Evolutionary conservation across 1,284 basidiomycete genomes (phyloP).

Genomic region (Clitocybe nebularis): DNA sequence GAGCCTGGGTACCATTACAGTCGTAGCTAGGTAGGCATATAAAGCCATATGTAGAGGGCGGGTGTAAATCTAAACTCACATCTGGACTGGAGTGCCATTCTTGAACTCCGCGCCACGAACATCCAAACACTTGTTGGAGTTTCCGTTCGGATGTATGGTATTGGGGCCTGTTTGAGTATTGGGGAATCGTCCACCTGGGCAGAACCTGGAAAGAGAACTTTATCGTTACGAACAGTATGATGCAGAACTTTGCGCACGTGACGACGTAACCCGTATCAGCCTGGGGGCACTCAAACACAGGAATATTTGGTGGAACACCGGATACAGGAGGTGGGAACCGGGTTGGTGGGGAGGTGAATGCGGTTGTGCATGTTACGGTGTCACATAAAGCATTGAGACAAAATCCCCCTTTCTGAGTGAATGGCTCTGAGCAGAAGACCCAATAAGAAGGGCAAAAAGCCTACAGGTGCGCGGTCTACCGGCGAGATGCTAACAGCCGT

Average conservation of each 20-base stretch:
- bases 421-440: neutral
- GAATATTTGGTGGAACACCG: neutral
- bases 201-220: slow-evolving; percentile 7
- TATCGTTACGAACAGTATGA: neutral
- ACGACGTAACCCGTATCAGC: slow-evolving; percentile 18
- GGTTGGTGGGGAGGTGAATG: slow-evolving; percentile 12
- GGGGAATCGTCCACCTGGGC: slow-evolving; percentile 11
- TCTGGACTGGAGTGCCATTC: slow-evolving; percentile 26
- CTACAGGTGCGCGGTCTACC: slow-evolving; percentile 15
- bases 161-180: neutral
- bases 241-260: slow-evolving; percentile 16
- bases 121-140: slow-evolving; percentile 25
- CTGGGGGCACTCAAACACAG: slow-evolving; percentile 13
- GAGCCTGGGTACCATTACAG: slow-evolving; percentile 28
- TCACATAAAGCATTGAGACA: slow-evolving; percentile 12
- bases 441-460: neutral
- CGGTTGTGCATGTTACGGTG: slow-evolving; percentile 7
- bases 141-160: slow-evolving; percentile 20
- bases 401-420: slow-evolving; percentile 8
- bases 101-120: slow-evolving; percentile 21
- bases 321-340: slow-evolving; percentile 12
- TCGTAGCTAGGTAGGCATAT: slow-evolving; percentile 20
- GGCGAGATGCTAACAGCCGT: slow-evolving; percentile 24
- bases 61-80: slow-evolving; percentile 6
- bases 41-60: neutral